Evolutionary conservation across 1,284 basidiomycete species (phyloP).

Genomic region (Melampsora americana): DNA sequence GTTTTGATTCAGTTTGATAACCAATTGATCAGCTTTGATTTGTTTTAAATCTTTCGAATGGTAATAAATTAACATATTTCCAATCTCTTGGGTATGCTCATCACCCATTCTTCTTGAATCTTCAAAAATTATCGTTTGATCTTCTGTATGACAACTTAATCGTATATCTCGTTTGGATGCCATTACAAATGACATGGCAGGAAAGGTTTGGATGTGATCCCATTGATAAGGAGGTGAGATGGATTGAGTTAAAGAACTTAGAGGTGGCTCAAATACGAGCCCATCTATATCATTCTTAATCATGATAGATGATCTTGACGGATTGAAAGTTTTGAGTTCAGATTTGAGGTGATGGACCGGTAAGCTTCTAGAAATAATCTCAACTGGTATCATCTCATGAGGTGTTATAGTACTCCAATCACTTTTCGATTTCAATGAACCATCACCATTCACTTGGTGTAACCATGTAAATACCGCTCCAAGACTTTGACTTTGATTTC

Average conservation of each 20-base stretch:
- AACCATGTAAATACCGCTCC: slow-evolving; percentile 28
- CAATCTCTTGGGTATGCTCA: neutral
- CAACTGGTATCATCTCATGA: neutral
- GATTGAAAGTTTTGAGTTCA: neutral
- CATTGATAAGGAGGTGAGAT: neutral
- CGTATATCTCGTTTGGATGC: slow-evolving; percentile 38
- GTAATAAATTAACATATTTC: slow-evolving; percentile 20
- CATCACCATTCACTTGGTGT: neutral
- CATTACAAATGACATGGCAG: slow-evolving; percentile 25
- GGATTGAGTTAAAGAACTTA: neutral
- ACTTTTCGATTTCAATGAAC: neutral
- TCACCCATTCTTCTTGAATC: neutral
- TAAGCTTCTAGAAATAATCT: slow-evolving; percentile 20
- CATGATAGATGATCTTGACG: slow-evolving; percentile 2
- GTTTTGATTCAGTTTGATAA: neutral
- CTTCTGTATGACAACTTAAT: neutral
- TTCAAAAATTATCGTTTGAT: slow-evolving; percentile 11
- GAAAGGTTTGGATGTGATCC: slow-evolving; percentile 6
- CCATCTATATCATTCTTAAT: slow-evolving; percentile 35
- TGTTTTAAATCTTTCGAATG: neutral
- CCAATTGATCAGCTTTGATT: neutral
- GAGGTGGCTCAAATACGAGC: slow-evolving; percentile 12
- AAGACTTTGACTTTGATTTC: slow-evolving; percentile 6
- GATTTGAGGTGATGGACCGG: neutral
- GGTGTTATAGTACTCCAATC: neutral